These are phyloP conservation scores for Fusarium euwallaceae DNA, from an alignment of 2,329 filamentous ascomycete genomes.

Conservation along the genomic window DNA sequence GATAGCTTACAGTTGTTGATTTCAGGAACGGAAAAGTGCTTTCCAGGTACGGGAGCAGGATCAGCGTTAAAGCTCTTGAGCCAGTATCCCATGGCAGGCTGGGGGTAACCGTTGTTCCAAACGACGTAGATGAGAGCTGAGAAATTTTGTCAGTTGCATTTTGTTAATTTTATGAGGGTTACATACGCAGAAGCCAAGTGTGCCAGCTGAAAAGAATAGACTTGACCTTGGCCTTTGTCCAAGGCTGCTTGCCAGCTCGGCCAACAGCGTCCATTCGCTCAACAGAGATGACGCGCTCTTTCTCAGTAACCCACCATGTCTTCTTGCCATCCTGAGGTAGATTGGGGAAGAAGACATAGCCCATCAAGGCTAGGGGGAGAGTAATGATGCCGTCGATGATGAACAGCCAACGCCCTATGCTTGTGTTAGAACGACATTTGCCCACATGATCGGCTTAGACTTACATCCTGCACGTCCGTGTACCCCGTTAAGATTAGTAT, in stretches of 20 bases:
- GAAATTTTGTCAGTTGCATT: neutral
- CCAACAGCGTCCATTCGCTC: conserved; percentile 29
- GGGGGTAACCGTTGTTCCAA: conserved; percentile 36
- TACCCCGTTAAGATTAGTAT: conserved; percentile 27
- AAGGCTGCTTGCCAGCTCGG: conserved; percentile 31
- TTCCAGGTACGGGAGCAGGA: conserved; percentile 32
- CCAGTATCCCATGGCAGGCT: conserved; percentile 37
- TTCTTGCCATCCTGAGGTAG: conserved; percentile 31
- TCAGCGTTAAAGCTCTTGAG: conserved; percentile 35
- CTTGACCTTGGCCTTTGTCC: conserved; percentile 28
- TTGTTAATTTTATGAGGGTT: neutral
- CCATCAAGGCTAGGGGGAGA: conserved; percentile 20
- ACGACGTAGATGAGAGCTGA: conserved; percentile 30
- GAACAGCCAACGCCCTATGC: conserved; percentile 32
- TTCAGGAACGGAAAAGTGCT: conserved; percentile 14
- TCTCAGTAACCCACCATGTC: conserved; percentile 35
- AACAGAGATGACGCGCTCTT: conserved; percentile 23
- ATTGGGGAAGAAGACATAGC: conserved; percentile 36
- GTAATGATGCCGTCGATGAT: conserved; percentile 38
- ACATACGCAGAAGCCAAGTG: conserved; percentile 28
- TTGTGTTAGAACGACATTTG: conserved; percentile 2
- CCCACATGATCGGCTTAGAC: too few species aligned
- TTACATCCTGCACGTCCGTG: conserved; percentile 31
- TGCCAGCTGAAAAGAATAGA: conserved; percentile 31
- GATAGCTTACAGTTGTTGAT: conserved; percentile 27